A percentile compares a stretch with the other conserved stretches of the same genome.
Evolutionary conservation across 2,329 filamentous ascomycete species (phyloP).

Genomic region (Penicillium digitatum): DNA sequence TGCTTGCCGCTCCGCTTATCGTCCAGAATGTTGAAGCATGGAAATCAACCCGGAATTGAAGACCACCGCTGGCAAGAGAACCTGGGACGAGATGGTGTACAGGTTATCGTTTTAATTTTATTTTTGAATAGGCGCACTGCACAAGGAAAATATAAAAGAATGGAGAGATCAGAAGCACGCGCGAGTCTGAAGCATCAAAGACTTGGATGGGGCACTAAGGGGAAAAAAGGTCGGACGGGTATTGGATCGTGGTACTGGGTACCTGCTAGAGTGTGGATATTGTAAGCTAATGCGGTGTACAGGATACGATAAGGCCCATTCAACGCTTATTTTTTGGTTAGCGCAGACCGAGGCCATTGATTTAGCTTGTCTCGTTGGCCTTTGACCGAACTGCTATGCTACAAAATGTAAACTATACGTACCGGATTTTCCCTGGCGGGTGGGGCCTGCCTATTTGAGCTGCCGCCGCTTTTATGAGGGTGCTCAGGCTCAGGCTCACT

Average conservation of each 20-base stretch:
- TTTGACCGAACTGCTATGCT: neutral
- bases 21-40: slow-evolving; percentile 47
- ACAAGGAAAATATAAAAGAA: slow-evolving; percentile 14
- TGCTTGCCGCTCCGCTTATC: slow-evolving; percentile 46
- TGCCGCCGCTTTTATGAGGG: too few species aligned
- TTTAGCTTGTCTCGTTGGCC: neutral
- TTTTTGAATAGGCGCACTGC: slow-evolving; percentile 10
- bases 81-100: slow-evolving; percentile 20
- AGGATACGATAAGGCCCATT: slow-evolving; percentile 11
- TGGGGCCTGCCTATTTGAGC: too few species aligned
- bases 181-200: slow-evolving; percentile 5
- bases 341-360: slow-evolving; percentile 1
- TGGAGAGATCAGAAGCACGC: neutral
- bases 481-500: too few species aligned
- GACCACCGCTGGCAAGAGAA: slow-evolving; percentile 28
- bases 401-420: neutral
- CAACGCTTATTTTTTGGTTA: neutral
- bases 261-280: slow-evolving; percentile 7
- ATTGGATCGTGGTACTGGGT: slow-evolving; percentile 10
- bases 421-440: too few species aligned
- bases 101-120: neutral
- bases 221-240: slow-evolving; percentile 16
- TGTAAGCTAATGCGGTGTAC: slow-evolving; percentile 9
- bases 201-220: slow-evolving; percentile 7
- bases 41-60: slow-evolving; percentile 36